A percentile compares a stretch with the other conserved stretches of the same genome.
phyloP scores from a whole-genome alignment of 2,329 filamentous ascomycete species.

The Diplocarpon rosae region DNA sequence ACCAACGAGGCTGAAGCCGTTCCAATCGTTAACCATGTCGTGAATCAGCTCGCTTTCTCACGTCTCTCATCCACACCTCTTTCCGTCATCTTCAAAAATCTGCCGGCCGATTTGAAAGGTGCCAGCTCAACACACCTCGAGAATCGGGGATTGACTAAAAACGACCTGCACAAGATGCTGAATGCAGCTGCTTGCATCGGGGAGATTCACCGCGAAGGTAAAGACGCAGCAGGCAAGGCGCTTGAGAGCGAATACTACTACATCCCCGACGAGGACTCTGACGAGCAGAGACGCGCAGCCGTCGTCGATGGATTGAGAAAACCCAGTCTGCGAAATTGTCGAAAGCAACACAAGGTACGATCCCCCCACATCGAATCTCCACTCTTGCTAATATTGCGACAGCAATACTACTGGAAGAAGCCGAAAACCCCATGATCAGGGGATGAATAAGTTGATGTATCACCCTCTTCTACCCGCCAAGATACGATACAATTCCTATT shows the following conservation, averaged over 20 bases:
- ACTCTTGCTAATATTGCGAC: slow-evolving; percentile 10
- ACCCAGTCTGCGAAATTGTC: slow-evolving; percentile 76
- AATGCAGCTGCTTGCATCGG: slow-evolving; percentile 71
- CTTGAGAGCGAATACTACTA: slow-evolving; percentile 98
- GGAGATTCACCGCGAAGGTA: slow-evolving; percentile 80
- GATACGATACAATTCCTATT: slow-evolving; percentile 10
- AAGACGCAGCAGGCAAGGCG: slow-evolving; percentile 87
- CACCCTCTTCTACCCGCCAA: slow-evolving; percentile 10
- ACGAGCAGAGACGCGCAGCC: slow-evolving; percentile 66
- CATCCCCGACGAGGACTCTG: slow-evolving; percentile 73
- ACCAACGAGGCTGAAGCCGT: slow-evolving; percentile 31
- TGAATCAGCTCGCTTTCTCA: slow-evolving; percentile 93
- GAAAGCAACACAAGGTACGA: slow-evolving; percentile 93
- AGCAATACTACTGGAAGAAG: slow-evolving; percentile 64
- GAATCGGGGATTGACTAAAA: slow-evolving; percentile 40
- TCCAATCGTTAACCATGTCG: slow-evolving; percentile 67
- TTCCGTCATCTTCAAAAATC: slow-evolving; percentile 77
- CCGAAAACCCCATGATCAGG: slow-evolving; percentile 43
- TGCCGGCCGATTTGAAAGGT: slow-evolving; percentile 55
- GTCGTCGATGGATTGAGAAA: slow-evolving; percentile 81
- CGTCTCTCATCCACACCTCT: slow-evolving; percentile 84
- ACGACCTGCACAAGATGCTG: slow-evolving; percentile 59
- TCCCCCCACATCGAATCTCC: slow-evolving; percentile 2
- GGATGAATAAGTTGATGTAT: slow-evolving; percentile 1
- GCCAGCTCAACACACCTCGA: slow-evolving; percentile 22